Evolutionary conservation across 352 stramenopile species (phyloP).

Genomic region (Pythium folliculosum): DNA sequence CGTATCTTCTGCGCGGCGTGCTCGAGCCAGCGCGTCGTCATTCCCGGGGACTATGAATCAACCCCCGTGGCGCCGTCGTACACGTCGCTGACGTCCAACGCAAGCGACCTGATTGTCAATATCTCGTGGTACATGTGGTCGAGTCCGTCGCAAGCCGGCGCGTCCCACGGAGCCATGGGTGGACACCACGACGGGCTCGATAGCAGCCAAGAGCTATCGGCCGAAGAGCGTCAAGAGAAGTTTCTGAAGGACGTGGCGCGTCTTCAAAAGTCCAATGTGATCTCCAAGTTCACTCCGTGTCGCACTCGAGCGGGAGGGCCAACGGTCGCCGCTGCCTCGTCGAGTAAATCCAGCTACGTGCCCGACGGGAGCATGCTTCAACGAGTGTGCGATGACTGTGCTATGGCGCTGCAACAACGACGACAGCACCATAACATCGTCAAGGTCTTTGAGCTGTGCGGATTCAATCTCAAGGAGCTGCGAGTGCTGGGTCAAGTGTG

Average conservation of each 20-base stretch:
- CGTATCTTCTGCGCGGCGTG: constrained; percentile 77
- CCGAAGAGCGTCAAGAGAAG: constrained; percentile 51
- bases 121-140: constrained; percentile 83
- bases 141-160: constrained; percentile 23
- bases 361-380: constrained; percentile 75
- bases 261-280: constrained; percentile 59
- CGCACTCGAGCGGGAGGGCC: constrained; percentile 33
- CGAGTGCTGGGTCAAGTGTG: constrained; percentile 77
- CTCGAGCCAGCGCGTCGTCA: constrained; percentile 83
- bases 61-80: constrained; percentile 63
- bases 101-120: constrained; percentile 76
- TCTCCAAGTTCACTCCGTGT: constrained; percentile 78
- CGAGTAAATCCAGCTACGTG: constrained; percentile 49
- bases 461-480: constrained; percentile 75
- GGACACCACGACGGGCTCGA: constrained; percentile 29
- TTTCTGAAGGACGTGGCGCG: constrained; percentile 79
- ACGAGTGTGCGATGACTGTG: constrained; percentile 83
- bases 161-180: constrained; percentile 21
- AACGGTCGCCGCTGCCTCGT: constrained; percentile 25
- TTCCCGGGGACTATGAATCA: constrained; percentile 76
- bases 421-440: constrained; percentile 86
- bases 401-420: constrained; percentile 77
- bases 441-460: constrained; percentile 83
- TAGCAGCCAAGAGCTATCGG: constrained; percentile 35
- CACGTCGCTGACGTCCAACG: constrained; percentile 72